Percentiles rank a stretch among this genome's conserved stretches.
These are phyloP conservation scores for Penicillium malachiteum DNA, from an alignment of 495 filamentous ascomycete species.

Conservation along the genomic window DNA sequence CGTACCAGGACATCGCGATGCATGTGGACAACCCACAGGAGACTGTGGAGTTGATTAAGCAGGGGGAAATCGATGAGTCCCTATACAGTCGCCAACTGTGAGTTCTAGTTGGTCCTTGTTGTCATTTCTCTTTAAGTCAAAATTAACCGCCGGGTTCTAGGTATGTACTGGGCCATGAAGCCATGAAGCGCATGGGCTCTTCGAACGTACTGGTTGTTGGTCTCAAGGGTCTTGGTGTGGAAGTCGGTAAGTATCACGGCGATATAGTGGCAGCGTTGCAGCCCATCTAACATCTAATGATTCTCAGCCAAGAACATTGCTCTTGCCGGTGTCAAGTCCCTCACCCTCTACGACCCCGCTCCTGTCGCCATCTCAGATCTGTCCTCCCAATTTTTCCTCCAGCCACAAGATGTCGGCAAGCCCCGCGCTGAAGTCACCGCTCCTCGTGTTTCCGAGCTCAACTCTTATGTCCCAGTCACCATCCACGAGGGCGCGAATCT, in stretches of 20 bases:
- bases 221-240: constrained; percentile 89
- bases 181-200: constrained; percentile 98
- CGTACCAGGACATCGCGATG: constrained; percentile 66
- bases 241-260: constrained; percentile 64
- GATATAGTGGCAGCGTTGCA: background rate
- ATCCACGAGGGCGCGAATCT: constrained; percentile 67
- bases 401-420: constrained; percentile 84
- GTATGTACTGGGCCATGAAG: constrained; percentile 97
- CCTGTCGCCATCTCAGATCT: constrained; percentile 80
- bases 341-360: constrained; percentile 85
- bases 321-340: constrained; percentile 86
- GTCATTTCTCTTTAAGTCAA: no score
- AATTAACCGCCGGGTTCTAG: constrained; percentile 26
- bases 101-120: constrained; percentile 18
- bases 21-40: constrained; percentile 69
- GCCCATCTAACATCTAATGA: constrained; percentile 3
- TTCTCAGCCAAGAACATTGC: constrained; percentile 92
- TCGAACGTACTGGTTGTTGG: constrained; percentile 94
- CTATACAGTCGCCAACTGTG: constrained; percentile 95
- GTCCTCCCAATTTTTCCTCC: constrained; percentile 96
- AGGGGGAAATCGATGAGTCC: constrained; percentile 87
- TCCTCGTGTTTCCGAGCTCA: constrained; percentile 88
- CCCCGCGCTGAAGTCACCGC: constrained; percentile 82
- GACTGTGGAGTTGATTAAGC: constrained; percentile 57
- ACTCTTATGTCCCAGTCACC: constrained; percentile 89